Base-by-base conservation (phyloP, 371 early-diverging fungal genomes). In the Rhizopus delemar region DNA sequence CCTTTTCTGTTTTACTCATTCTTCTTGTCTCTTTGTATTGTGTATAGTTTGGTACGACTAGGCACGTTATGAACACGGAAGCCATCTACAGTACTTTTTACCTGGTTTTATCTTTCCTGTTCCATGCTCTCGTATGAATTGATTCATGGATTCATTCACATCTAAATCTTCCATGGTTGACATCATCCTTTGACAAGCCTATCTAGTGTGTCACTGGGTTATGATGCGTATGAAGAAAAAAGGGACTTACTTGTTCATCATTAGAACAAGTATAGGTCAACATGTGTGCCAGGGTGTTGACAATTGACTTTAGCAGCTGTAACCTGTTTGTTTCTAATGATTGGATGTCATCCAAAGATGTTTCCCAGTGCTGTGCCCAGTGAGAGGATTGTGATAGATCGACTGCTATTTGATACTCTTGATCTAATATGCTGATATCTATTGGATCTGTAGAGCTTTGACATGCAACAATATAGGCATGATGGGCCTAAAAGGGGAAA, bases 301-400 rank as follows among this genome's bases (percentile, higher is more conserved):
- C 35, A 5, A 61, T 41, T 34, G 56, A 55, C 55, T 51, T 61
- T 3, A 61, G 8, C 43, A 55, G 50, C 1, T 55, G 43, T 28
- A 61, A 11, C 5, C 61, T 45, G 7, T 61, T 33, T 7, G 28
- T n/a, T 35, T 61, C 61, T 9, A 55, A 13, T 22, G 48, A 49
- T 15, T 61, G 43, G 29, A 61, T 52, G 9, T 55, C 50, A 33
- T 56, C 54, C 11, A 55, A 61, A 15, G 61, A 54, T 7, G 50
- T 55, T 2, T 43, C 49, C 61, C 61, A 61, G 11, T 61, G 43
- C 2, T 61, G 29, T 49, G 50, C 51, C 61, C 61, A 61, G 34
- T 31, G n/a, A 13, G 7, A 9, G 0, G 45, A 29, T 31, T 43
- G 51, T 55, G 55, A 54, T 32, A 51, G 13, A 22, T 41, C 28